Evolutionary conservation across 1,284 basidiomycete genomes (phyloP).

Genomic region (Puccinia hordei): DNA sequence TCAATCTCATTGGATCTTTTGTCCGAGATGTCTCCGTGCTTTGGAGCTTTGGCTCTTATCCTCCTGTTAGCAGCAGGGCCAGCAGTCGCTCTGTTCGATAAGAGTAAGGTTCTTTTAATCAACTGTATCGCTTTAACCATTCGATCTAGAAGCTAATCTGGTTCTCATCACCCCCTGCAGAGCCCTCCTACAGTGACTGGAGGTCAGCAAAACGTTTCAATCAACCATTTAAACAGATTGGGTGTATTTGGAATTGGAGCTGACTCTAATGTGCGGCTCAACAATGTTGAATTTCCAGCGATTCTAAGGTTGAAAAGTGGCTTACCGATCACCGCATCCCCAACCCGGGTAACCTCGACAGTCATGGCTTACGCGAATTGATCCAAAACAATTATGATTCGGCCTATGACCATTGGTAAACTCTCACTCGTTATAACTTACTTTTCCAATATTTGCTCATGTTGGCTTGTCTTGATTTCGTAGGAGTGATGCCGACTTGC

Average conservation of each 20-base stretch:
- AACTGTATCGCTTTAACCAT: not conserved
- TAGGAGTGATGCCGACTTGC: conserved; percentile 54
- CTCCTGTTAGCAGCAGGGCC: conserved; percentile 29
- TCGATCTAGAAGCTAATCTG: conserved; percentile 1
- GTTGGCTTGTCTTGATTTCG: not conserved
- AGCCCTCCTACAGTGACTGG: conserved; percentile 50
- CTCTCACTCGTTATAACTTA: not conserved
- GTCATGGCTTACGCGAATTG: conserved; percentile 56
- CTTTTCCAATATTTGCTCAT: not conserved
- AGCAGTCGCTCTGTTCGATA: conserved; percentile 29
- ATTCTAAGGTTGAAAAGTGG: conserved; percentile 68
- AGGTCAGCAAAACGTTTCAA: conserved; percentile 12
- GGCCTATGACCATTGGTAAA: conserved; percentile 53
- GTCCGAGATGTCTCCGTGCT: not conserved
- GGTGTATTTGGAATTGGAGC: not conserved
- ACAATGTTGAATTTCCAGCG: conserved; percentile 13
- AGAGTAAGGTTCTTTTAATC: conserved; percentile 22
- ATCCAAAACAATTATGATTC: conserved; percentile 55
- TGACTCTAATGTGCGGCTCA: too few species aligned
- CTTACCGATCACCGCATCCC: conserved; percentile 71
- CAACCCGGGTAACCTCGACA: conserved; percentile 59
- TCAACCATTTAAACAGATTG: not conserved
- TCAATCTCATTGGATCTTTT: not conserved
- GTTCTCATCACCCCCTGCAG: conserved; percentile 2
- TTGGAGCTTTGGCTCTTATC: conserved; percentile 19